Evolutionary conservation across 208 protist species (phyloP).

Genomic region (Crithidia bombi): DNA sequence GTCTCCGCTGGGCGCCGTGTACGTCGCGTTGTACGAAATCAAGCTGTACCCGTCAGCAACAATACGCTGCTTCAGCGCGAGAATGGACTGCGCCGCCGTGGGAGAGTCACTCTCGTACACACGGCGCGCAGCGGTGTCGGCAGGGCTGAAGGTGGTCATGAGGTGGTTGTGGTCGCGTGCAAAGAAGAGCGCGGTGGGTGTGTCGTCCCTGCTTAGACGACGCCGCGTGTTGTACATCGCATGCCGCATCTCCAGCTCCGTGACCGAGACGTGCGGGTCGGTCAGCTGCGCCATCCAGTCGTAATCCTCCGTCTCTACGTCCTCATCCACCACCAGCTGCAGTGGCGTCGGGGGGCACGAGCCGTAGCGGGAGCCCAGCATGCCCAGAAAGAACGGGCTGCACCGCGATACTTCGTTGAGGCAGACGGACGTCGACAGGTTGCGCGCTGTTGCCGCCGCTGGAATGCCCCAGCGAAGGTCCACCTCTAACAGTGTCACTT

Average conservation of each 20-base stretch:
- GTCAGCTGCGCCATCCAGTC: slow-evolving; percentile 58
- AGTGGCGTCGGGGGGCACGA: slow-evolving; percentile 66
- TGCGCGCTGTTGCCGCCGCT: slow-evolving; percentile 62
- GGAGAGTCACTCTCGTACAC: slow-evolving; percentile 72
- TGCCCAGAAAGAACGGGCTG: slow-evolving; percentile 93
- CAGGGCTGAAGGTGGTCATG: slow-evolving; percentile 45
- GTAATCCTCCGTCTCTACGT: slow-evolving; percentile 72
- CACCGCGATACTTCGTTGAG: slow-evolving; percentile 95
- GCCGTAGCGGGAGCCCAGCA: slow-evolving; percentile 93
- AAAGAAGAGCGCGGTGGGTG: slow-evolving; percentile 79
- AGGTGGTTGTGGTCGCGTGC: slow-evolving; percentile 52
- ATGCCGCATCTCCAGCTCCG: slow-evolving; percentile 95
- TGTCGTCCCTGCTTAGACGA: slow-evolving; percentile 27
- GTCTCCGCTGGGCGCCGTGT: background rate
- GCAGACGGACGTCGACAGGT: slow-evolving; percentile 90
- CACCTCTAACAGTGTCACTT: slow-evolving; percentile 88
- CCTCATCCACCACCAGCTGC: slow-evolving; percentile 73
- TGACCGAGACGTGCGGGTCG: slow-evolving; percentile 84
- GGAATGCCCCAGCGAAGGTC: slow-evolving; percentile 97
- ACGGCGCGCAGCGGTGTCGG: slow-evolving; percentile 13
- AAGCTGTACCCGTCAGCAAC: slow-evolving; percentile 32
- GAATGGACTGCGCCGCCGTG: slow-evolving; percentile 39
- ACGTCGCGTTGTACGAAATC: slow-evolving; percentile 60
- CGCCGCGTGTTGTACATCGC: slow-evolving; percentile 69
- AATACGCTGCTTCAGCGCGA: slow-evolving; percentile 45